Conservation (phyloP, 1,139 yeast species). For the Saccharomycopsis phalli region DNA sequence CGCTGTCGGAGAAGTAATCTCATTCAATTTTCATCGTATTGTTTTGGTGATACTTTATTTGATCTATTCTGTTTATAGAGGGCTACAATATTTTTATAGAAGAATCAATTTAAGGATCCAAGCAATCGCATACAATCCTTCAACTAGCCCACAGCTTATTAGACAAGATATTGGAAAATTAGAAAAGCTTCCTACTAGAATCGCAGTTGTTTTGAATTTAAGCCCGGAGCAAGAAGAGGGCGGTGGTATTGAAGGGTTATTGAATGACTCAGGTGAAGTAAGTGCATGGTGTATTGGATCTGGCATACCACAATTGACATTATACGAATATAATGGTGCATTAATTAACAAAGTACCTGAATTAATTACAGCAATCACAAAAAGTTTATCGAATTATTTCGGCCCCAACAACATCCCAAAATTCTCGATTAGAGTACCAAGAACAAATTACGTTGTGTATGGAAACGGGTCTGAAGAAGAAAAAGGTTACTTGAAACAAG, state of each 20-base stretch:
- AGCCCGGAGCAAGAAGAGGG: constrained; percentile 74
- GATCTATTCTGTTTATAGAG: constrained; percentile 46
- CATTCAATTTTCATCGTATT: constrained; percentile 31
- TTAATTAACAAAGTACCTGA: constrained; percentile 48
- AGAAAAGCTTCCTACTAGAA: constrained; percentile 64
- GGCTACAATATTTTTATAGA: constrained; percentile 45
- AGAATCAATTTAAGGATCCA: constrained; percentile 48
- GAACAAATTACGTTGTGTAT: constrained; percentile 41
- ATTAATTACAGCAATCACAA: constrained; percentile 48
- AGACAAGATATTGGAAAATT: constrained; percentile 72
- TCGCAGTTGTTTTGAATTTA: constrained; percentile 65
- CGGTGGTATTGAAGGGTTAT: constrained; percentile 79
- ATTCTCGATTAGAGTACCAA: constrained; percentile 54
- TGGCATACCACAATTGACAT: constrained; percentile 61
- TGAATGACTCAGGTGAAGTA: constrained; percentile 68
- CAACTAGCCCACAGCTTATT: constrained; percentile 78
- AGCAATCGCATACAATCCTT: constrained; percentile 66
- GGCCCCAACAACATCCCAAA: constrained; percentile 64
- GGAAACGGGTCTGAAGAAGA: constrained; percentile 30
- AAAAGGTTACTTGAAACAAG: constrained; percentile 20
- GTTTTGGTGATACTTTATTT: constrained; percentile 47
- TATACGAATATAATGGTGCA: constrained; percentile 76
- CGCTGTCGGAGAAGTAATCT: constrained; percentile 11
- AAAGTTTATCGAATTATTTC: constrained; percentile 62
- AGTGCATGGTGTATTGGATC: constrained; percentile 84